Percentiles rank a stretch among this genome's conserved stretches.
Conservation (phyloP, 768 basidiomycete genomes). For the Leccinum subtestaceum region DNA sequence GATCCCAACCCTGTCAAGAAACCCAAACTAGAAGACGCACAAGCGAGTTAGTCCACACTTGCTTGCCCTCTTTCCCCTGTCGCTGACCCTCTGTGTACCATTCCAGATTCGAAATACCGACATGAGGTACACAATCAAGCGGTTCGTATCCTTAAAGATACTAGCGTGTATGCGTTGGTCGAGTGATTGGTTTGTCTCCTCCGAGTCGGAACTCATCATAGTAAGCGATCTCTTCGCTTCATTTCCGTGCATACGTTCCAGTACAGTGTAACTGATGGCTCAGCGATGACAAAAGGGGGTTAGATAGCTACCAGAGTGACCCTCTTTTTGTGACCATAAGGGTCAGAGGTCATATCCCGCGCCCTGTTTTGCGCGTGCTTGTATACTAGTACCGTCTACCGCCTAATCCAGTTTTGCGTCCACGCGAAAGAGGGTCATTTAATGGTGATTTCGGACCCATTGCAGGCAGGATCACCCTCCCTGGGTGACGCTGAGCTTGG, state of each 20-base stretch:
- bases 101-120: constrained; percentile 31
- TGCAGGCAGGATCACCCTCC: neutral
- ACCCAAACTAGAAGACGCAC: constrained; percentile 30
- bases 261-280: constrained; percentile 11
- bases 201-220: neutral
- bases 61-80: neutral
- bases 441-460: neutral
- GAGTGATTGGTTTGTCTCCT: constrained; percentile 30
- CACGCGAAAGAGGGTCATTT: neutral
- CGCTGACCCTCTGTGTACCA: neutral
- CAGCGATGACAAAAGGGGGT: neutral
- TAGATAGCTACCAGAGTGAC: neutral
- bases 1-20: constrained; percentile 37
- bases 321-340: neutral
- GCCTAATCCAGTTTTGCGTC: neutral
- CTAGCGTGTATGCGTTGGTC: constrained; percentile 38
- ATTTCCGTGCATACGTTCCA: neutral
- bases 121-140: constrained; percentile 38
- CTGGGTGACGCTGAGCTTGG: too few species aligned
- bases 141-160: constrained; percentile 44
- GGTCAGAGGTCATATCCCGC: neutral
- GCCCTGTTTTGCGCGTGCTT: constrained; percentile 2
- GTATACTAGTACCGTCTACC: constrained; percentile 13
- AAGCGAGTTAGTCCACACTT: neutral
- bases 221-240: constrained; percentile 15